A percentile compares a stretch with the other conserved stretches of the same genome.
These are phyloP conservation scores for Neckera pumila DNA, from an alignment of 225 moss, liverwort and hornwort species.

Conservation along the genomic window DNA sequence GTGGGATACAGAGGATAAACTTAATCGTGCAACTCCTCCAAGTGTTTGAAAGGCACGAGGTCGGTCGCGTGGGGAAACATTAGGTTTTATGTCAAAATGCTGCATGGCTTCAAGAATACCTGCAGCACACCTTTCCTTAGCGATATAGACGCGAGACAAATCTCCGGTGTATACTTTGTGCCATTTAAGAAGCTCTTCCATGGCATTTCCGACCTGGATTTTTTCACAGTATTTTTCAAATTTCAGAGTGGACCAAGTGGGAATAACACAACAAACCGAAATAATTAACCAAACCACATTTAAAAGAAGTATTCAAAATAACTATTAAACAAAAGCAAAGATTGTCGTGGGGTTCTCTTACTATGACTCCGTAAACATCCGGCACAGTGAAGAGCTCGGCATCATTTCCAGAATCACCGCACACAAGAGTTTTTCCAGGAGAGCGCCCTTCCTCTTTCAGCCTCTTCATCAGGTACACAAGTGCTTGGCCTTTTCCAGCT, in stretches of 20 bases:
- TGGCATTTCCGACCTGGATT: conserved; percentile 77
- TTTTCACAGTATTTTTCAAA: background rate
- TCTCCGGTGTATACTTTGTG: conserved; percentile 42
- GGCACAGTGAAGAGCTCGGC: conserved; percentile 77
- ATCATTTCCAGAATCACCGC: conserved; percentile 93
- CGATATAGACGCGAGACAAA: conserved; percentile 55
- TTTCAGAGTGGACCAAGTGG: background rate
- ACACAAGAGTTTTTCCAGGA: conserved; percentile 70
- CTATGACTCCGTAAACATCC: conserved; percentile 76
- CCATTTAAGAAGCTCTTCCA: conserved; percentile 82
- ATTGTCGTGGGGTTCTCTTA: conserved; percentile 3
- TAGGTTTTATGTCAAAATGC: conserved; percentile 62
- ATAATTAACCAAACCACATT: background rate
- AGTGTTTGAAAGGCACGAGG: conserved; percentile 24
- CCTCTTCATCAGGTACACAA: conserved; percentile 64
- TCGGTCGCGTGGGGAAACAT: conserved; percentile 68
- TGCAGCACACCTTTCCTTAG: conserved; percentile 80
- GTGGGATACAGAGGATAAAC: conserved; percentile 39
- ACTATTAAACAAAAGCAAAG: background rate
- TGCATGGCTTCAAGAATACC: conserved; percentile 91
- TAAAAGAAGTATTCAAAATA: background rate
- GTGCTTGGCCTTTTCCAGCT: conserved; percentile 89
- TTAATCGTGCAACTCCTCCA: conserved; percentile 14
- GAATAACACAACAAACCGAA: background rate
- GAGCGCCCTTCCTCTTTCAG: conserved; percentile 44